Evolutionary conservation across 2,329 filamentous ascomycete species (phyloP).

Genomic region (Trichophyton verrucosum): DNA sequence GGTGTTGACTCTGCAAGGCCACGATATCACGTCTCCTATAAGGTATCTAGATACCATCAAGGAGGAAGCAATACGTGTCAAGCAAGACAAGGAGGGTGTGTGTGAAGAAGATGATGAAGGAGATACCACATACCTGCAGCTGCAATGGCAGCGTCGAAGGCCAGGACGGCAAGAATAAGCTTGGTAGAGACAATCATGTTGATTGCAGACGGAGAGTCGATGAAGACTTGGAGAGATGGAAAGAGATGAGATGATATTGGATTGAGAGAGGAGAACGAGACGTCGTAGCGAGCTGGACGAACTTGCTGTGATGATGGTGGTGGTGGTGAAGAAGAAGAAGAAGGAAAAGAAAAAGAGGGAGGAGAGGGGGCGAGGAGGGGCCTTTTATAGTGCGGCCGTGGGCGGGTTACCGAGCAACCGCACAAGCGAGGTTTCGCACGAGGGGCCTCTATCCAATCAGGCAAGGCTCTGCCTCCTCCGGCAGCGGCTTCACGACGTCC

Average conservation of each 20-base stretch:
- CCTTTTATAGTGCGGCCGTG: slow-evolving; percentile 6
- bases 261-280: slow-evolving; percentile 7
- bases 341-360: slow-evolving; percentile 1
- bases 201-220: background rate
- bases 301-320: slow-evolving; percentile 3
- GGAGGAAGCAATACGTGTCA: background rate
- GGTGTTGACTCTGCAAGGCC: background rate
- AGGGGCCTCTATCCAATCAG: background rate
- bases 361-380: slow-evolving; percentile 3
- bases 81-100: background rate
- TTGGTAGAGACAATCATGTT: slow-evolving; percentile 13
- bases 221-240: background rate
- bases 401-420: slow-evolving; percentile 2
- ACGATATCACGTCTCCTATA: background rate
- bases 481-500: background rate
- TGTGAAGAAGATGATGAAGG: background rate
- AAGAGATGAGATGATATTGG: background rate
- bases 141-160: slow-evolving; percentile 13
- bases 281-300: background rate
- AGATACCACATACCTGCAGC: slow-evolving; percentile 15
- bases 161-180: slow-evolving; percentile 16
- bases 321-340: slow-evolving; percentile 6
- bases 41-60: background rate
- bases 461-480: background rate
- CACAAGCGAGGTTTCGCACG: background rate